A percentile compares a stretch with the other conserved stretches of the same genome.
phyloP scores from a whole-genome alignment of 2,329 filamentous ascomycete species.

The Aspergillus candidus region DNA sequence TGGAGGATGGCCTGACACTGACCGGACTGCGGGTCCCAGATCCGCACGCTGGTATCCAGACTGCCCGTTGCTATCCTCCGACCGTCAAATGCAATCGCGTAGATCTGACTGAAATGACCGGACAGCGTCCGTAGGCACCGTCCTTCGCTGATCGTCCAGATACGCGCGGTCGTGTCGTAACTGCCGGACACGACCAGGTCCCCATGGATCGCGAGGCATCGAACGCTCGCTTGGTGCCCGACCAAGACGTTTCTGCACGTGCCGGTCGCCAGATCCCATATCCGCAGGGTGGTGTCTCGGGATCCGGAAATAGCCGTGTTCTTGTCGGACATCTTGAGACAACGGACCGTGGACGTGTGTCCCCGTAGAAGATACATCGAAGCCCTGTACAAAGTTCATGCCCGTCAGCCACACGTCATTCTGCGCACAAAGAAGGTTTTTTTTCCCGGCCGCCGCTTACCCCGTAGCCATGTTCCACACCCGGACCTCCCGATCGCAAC shows the following conservation, averaged over 20 bases:
- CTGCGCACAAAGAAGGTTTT: conserved; percentile 2
- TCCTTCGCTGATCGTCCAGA: conserved; percentile 97
- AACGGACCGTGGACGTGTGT: conserved; percentile 93
- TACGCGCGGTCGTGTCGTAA: conserved; percentile 93
- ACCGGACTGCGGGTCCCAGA: conserved; percentile 88
- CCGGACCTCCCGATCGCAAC: conserved; percentile 91
- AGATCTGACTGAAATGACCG: conserved; percentile 97
- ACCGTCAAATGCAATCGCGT: conserved; percentile 96
- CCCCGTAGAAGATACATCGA: conserved; percentile 80
- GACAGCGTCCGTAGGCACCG: conserved; percentile 83
- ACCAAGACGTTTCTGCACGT: conserved; percentile 86
- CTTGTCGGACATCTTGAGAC: conserved; percentile 92
- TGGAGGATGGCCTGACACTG: conserved; percentile 88
- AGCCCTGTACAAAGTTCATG: conserved; percentile 43
- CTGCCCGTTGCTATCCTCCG: conserved; percentile 90
- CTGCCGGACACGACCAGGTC: conserved; percentile 97
- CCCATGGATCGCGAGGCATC: conserved; percentile 91
- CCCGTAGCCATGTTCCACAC: conserved; percentile 95
- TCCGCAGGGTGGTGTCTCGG: conserved; percentile 83
- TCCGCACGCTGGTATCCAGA: conserved; percentile 90
- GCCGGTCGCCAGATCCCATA: conserved; percentile 89
- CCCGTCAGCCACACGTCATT: neutral
- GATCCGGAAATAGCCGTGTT: conserved; percentile 95
- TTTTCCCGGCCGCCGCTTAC: conserved; percentile 44
- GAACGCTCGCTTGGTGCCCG: conserved; percentile 90